Evolutionary conservation across 352 stramenopile genomes (phyloP), one percentile per base, ranked within the genome.

Genomic region (Plasmopara halstedii): DNA sequence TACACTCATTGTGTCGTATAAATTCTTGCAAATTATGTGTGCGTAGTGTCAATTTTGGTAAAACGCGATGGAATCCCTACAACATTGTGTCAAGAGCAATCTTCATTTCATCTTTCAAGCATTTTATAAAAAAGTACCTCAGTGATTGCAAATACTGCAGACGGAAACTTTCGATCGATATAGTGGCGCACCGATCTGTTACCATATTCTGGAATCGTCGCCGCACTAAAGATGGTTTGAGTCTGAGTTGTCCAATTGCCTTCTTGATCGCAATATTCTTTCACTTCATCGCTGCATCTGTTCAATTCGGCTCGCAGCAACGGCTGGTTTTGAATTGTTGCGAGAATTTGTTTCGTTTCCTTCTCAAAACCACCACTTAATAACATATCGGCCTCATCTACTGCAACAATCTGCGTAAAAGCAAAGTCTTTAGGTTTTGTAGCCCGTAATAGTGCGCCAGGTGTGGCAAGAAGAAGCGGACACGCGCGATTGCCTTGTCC

Each of bases 331-430:
- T 75, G 73, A 50, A 90, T 88, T 19, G 74, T 85, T 32, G 75
- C 76, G 21, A 88, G 54, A 46, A 91, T 75, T 53, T 88, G 76
- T 59, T 91, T 91, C 17, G 77, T 86, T 50, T 88, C 73, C 25
- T 69, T 69, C 47, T 88, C 80, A 37, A 84, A 85, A 19, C 77
- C 80, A 11, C 80, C 80, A 33, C 62, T 61, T 2, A 91, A 64
- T 37, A 91, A 53, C 76, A 91, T 87, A 55, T 91, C 80, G 37
- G 80, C 80, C 42, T 91, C 80, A 50, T 91, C 80, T 33, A 88
- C 73, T 0, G 88, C 64, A n/a, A 91, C 67, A 13, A 66, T 58
- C 45, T 77, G 64, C 22, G 77, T 83, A 57, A 84, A 91, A 26
- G 71, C 72, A 53, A 91, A 85, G 54, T 91, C 79, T 53, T 43